Percentiles rank a stretch among this genome's conserved stretches.
Evolutionary conservation across 345 rosid genomes (phyloP).

Genomic region (Eucalyptus marginata): DNA sequence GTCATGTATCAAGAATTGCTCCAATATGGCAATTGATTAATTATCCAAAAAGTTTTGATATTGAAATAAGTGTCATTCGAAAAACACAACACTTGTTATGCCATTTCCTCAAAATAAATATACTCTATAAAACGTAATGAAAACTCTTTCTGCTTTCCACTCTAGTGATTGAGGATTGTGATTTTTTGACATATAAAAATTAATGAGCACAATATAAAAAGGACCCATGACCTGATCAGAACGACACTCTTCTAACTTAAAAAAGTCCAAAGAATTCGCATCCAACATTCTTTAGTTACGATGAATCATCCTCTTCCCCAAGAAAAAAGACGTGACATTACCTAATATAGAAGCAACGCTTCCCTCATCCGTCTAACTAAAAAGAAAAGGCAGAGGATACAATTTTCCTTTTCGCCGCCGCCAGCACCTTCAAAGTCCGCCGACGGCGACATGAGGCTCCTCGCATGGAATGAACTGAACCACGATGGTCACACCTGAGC

Average conservation of each 20-base stretch:
- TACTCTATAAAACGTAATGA: neutral
- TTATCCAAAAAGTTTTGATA: no score
- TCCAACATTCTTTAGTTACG: neutral
- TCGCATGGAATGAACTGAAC: neutral
- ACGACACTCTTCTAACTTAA: neutral
- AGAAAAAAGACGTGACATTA: neutral
- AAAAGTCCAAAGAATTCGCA: neutral
- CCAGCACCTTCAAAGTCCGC: neutral
- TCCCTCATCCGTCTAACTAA: neutral
- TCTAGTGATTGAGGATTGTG: neutral
- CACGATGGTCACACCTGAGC: neutral
- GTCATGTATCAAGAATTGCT: neutral
- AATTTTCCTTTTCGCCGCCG: neutral
- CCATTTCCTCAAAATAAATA: no score
- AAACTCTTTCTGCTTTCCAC: neutral
- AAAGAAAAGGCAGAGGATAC: neutral
- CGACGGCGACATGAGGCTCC: neutral
- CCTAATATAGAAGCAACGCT: neutral
- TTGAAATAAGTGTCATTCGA: rapidly evolving
- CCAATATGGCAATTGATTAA: no score
- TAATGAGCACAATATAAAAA: neutral
- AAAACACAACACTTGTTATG: rapidly evolving
- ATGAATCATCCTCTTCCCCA: neutral
- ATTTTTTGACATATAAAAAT: neutral
- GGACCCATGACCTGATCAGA: neutral